phyloP scores from a whole-genome alignment of 2,329 filamentous ascomycete genomes.

The Fusarium hainanense region DNA sequence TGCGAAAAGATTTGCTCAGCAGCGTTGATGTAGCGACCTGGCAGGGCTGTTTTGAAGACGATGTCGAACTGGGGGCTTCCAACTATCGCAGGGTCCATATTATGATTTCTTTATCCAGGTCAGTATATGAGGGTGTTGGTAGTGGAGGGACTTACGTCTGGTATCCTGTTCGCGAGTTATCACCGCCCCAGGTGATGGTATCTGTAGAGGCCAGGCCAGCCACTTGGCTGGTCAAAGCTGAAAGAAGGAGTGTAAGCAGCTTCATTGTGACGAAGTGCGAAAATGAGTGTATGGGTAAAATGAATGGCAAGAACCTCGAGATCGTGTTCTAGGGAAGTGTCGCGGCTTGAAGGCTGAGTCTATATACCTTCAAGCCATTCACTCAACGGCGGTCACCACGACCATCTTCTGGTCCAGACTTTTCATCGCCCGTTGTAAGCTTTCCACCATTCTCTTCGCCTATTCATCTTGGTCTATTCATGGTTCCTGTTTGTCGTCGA shows the following conservation, averaged over 20 bases:
- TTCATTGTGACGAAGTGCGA: slow-evolving; percentile 39
- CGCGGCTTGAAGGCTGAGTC: not conserved
- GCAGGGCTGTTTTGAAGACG: slow-evolving; percentile 63
- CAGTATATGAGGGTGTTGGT: not conserved
- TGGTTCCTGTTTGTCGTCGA: not conserved
- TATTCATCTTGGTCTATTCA: not conserved
- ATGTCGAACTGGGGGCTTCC: slow-evolving; percentile 65
- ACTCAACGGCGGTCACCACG: not conserved
- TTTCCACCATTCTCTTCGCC: not conserved
- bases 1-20: slow-evolving; percentile 65
- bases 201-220: slow-evolving; percentile 59
- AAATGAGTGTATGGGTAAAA: slow-evolving; percentile 15
- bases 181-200: slow-evolving; percentile 70
- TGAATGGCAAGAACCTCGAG: not conserved
- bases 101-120: slow-evolving; percentile 57
- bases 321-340: not conserved
- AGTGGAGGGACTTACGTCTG: slow-evolving; percentile 56
- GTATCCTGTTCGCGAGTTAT: slow-evolving; percentile 65
- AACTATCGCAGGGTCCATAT: slow-evolving; percentile 70
- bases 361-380: slow-evolving; percentile 17
- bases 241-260: slow-evolving; percentile 45
- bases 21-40: slow-evolving; percentile 62
- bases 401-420: slow-evolving; percentile 1
- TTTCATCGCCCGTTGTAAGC: not conserved
- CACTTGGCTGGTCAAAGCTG: slow-evolving; percentile 50